Conservation (phyloP, 768 basidiomycete genomes). For the Xerocomus brunneocitrinus region DNA sequence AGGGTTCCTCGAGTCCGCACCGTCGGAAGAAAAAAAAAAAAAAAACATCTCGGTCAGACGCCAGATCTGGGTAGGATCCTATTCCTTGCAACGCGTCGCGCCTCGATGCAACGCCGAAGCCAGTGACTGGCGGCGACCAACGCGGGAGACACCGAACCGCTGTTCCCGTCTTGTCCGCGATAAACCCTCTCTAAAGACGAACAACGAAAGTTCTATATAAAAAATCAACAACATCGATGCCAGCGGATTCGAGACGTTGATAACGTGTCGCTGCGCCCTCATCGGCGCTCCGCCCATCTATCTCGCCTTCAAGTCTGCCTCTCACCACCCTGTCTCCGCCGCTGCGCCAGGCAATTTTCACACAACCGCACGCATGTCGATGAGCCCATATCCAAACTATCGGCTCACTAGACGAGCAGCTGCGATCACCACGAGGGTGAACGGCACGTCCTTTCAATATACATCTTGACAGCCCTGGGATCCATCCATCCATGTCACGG, state of each 20-base stretch:
- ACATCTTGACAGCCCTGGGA: not conserved
- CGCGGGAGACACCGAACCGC: not conserved
- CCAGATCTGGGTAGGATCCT: not conserved
- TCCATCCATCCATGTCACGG: not conserved
- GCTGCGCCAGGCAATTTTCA: not conserved
- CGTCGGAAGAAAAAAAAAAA: not conserved
- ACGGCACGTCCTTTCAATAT: not conserved
- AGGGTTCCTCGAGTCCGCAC: not conserved
- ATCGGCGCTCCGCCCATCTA: not conserved
- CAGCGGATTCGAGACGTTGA: not conserved
- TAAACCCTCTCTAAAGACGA: not conserved
- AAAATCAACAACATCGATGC: not conserved
- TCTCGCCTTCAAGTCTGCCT: not conserved
- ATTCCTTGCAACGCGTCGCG: not conserved
- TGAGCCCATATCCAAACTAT: not conserved
- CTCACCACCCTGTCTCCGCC: not conserved
- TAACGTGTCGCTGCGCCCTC: not conserved
- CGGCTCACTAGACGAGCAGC: not conserved
- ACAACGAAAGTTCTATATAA: not conserved
- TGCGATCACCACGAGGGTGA: not conserved
- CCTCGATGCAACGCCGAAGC: conserved; percentile 7
- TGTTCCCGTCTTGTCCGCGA: conserved; percentile 1
- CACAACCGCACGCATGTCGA: not conserved
- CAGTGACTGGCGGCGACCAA: not conserved
- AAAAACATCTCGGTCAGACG: not conserved